Conservation (phyloP, 2,329 filamentous ascomycete genomes). For the Pestalotiopsis sp. region DNA sequence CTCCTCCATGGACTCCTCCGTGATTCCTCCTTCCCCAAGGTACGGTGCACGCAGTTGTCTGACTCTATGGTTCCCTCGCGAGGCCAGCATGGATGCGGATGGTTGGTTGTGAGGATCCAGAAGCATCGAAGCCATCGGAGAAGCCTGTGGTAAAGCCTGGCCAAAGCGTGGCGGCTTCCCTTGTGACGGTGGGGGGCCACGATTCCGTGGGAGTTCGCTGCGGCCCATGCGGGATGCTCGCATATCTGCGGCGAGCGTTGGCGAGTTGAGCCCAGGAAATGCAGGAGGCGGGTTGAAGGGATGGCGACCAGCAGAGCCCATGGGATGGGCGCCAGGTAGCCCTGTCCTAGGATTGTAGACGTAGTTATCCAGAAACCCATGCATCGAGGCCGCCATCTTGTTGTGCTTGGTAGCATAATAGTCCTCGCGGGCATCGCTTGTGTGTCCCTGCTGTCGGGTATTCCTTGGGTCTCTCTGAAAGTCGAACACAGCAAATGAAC, state of each 20-base stretch:
- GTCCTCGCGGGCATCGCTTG: slow-evolving; percentile 77
- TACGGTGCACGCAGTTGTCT: slow-evolving; percentile 48
- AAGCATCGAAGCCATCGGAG: slow-evolving; percentile 73
- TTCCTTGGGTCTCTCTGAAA: slow-evolving; percentile 78
- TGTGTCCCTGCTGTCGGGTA: slow-evolving; percentile 38
- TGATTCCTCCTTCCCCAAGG: slow-evolving; percentile 52
- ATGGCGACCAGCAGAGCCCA: slow-evolving; percentile 50
- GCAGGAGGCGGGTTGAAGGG: slow-evolving; percentile 76
- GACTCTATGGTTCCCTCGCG: slow-evolving; percentile 48
- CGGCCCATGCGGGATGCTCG: slow-evolving; percentile 51
- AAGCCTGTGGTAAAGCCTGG: slow-evolving; percentile 51
- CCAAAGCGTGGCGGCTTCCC: slow-evolving; percentile 47
- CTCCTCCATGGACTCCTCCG: slow-evolving; percentile 58
- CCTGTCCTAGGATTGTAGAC: slow-evolving; percentile 72
- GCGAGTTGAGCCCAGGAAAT: slow-evolving; percentile 72
- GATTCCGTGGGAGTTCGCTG: slow-evolving; percentile 47
- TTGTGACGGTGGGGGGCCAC: slow-evolving; percentile 36
- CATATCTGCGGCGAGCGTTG: slow-evolving; percentile 59
- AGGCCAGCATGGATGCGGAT: slow-evolving; percentile 46
- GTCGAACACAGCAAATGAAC: slow-evolving; percentile 96
- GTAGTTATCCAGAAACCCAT: slow-evolving; percentile 94
- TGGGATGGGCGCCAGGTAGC: slow-evolving; percentile 60
- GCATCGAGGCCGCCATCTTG: slow-evolving; percentile 98
- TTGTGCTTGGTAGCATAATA: slow-evolving; percentile 95
- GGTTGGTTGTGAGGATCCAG: slow-evolving; percentile 79